phyloP scores from a whole-genome alignment of 495 filamentous ascomycete genomes.

The Paragyromitra xinjiangensis region DNA sequence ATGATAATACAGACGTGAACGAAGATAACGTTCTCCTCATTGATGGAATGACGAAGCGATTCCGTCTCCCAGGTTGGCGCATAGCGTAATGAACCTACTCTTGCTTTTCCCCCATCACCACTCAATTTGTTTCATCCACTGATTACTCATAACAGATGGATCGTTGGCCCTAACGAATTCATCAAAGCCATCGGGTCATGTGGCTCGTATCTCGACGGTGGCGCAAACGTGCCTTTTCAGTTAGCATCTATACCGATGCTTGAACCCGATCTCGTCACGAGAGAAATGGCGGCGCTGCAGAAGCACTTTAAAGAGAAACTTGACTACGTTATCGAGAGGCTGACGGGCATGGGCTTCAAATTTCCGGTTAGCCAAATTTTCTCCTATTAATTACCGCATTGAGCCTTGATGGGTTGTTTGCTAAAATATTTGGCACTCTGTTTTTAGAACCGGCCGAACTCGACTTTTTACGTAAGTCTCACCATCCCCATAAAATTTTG shows the following conservation, averaged over 20 bases:
- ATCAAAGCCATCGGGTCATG: slow-evolving; percentile 92
- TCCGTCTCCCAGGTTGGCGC: slow-evolving; percentile 94
- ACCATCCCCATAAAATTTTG: slow-evolving; percentile 26
- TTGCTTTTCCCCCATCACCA: background rate
- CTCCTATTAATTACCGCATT: background rate
- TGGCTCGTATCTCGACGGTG: slow-evolving; percentile 94
- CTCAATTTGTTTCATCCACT: background rate
- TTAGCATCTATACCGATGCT: slow-evolving; percentile 93
- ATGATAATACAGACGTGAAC: slow-evolving; percentile 62
- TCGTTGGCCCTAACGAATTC: slow-evolving; percentile 95
- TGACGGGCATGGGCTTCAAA: slow-evolving; percentile 83
- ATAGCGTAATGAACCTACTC: slow-evolving; percentile 65
- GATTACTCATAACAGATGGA: slow-evolving; percentile 65
- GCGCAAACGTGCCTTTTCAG: slow-evolving; percentile 94
- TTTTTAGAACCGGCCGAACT: slow-evolving; percentile 75
- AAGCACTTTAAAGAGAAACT: slow-evolving; percentile 86
- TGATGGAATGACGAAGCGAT: slow-evolving; percentile 95
- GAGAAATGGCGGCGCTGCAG: slow-evolving; percentile 92
- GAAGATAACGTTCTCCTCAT: slow-evolving; percentile 80
- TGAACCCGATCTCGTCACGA: slow-evolving; percentile 76
- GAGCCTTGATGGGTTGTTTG: background rate
- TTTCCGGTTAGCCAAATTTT: slow-evolving; percentile 29
- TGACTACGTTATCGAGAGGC: slow-evolving; percentile 82
- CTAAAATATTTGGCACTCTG: slow-evolving; percentile 7
- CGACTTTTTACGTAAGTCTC: slow-evolving; percentile 77